Conservation (phyloP, 2,329 filamentous ascomycete genomes). For the Hypoxylon sp. region DNA sequence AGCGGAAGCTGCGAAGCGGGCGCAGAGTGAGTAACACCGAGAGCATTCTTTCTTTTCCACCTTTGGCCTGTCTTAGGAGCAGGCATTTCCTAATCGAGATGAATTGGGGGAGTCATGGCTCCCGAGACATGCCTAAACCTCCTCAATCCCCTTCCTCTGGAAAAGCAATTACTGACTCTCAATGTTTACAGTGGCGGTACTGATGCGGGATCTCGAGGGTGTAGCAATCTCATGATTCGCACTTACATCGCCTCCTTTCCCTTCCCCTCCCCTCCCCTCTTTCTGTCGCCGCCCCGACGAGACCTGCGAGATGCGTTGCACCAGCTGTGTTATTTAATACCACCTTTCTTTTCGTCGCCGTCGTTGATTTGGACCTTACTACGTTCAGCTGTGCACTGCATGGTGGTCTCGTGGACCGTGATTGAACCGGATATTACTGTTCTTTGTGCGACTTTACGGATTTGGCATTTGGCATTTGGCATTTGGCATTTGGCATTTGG, state of each 20-base stretch:
- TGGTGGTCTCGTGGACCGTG: background rate
- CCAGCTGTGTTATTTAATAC: conserved; percentile 8
- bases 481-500: conserved; percentile 30
- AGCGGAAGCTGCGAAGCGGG: conserved; percentile 92
- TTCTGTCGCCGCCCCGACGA: background rate
- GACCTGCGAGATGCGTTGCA: conserved; percentile 8
- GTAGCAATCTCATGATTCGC: conserved; percentile 68
- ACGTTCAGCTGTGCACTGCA: background rate
- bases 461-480: conserved; percentile 35
- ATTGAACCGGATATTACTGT: background rate
- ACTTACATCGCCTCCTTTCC: background rate
- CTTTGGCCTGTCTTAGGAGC: too few relatives aligned
- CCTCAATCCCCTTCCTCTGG: too few relatives aligned
- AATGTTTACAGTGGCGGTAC: conserved; percentile 71
- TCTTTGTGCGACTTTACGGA: conserved; percentile 30
- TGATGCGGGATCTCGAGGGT: conserved; percentile 88
- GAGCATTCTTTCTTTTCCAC: too few relatives aligned
- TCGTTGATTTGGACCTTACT: conserved; percentile 5
- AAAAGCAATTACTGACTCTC: too few relatives aligned
- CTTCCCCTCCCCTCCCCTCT: background rate
- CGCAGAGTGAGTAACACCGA: conserved; percentile 68
- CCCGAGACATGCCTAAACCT: too few relatives aligned
- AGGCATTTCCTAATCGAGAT: too few relatives aligned
- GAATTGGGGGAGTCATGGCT: too few relatives aligned
- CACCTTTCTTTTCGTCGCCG: conserved; percentile 5